phyloP scores from a whole-genome alignment of 2,329 filamentous ascomycete species.

The Botrytis galanthina region DNA sequence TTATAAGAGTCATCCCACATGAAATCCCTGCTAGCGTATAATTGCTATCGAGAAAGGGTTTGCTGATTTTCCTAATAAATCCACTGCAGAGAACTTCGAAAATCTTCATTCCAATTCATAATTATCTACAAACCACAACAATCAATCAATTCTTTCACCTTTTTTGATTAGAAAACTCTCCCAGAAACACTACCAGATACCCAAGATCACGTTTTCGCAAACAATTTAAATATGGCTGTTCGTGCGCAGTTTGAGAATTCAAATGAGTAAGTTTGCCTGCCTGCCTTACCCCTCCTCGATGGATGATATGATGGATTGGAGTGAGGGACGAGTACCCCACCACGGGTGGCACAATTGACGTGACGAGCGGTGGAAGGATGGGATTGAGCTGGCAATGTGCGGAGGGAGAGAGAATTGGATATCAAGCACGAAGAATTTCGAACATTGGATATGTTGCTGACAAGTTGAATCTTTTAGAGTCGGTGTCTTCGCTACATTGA shows the following conservation, averaged over 20 bases:
- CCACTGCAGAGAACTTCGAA: constrained; percentile 16
- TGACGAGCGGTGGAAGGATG: not conserved
- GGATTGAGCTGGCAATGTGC: not conserved
- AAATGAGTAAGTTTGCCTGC: constrained; percentile 66
- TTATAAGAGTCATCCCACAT: constrained; percentile 15
- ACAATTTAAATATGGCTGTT: constrained; percentile 56
- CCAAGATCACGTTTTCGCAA: not conserved
- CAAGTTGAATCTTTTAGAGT: constrained; percentile 56
- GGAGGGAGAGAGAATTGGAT: not conserved
- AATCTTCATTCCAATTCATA: constrained; percentile 8
- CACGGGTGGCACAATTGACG: constrained; percentile 1
- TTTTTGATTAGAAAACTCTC: not conserved
- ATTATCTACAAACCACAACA: constrained; percentile 5
- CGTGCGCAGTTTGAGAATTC: constrained; percentile 83
- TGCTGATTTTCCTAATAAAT: constrained; percentile 7
- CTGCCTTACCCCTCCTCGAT: constrained; percentile 24
- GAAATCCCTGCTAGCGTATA: constrained; percentile 13
- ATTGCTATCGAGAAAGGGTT: constrained; percentile 5
- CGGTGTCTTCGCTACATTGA: constrained; percentile 94
- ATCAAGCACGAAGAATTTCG: not conserved
- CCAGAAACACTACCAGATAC: not conserved
- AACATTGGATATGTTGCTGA: not conserved
- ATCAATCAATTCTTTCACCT: not conserved
- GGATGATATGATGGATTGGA: not conserved
- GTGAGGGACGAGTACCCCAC: not conserved